Conservation (phyloP, 2,329 filamentous ascomycete species). For the Lecanicillium sp. region DNA sequence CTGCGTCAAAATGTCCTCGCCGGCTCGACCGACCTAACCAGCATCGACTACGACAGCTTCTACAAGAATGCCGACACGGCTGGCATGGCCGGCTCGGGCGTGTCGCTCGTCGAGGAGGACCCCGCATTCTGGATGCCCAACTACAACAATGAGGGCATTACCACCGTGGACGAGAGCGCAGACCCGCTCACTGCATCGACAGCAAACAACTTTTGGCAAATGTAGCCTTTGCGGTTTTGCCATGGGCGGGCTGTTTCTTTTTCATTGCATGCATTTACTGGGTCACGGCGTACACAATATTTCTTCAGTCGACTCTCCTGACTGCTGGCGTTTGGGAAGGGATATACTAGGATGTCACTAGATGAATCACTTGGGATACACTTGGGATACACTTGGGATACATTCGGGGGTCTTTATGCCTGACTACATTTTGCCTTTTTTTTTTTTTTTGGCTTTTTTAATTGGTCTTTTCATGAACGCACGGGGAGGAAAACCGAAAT, state of each 20-base stretch:
- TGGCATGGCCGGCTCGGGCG: slow-evolving; percentile 34
- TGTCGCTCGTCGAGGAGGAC: slow-evolving; percentile 48
- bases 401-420: no score
- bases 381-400: slow-evolving; percentile 9
- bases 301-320: no score
- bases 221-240: slow-evolving; percentile 17
- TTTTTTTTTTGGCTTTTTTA: background rate
- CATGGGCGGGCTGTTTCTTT: background rate
- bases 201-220: slow-evolving; percentile 30
- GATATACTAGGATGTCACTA: slow-evolving; percentile 12
- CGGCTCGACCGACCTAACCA: slow-evolving; percentile 37
- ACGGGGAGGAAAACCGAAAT: slow-evolving; percentile 5
- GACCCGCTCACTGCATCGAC: slow-evolving; percentile 27
- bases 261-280: background rate
- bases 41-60: slow-evolving; percentile 52
- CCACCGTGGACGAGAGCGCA: slow-evolving; percentile 31
- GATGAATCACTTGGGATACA: slow-evolving; percentile 10
- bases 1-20: slow-evolving; percentile 40
- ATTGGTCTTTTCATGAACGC: slow-evolving; percentile 5
- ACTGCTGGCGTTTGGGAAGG: slow-evolving; percentile 1
- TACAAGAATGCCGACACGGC: slow-evolving; percentile 43
- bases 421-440: no score
- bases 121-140: slow-evolving; percentile 44
- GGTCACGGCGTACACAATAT: slow-evolving; percentile 3
- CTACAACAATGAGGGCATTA: slow-evolving; percentile 33